Percentiles rank a stretch among this genome's conserved stretches.
Evolutionary conservation across 768 basidiomycete genomes (phyloP).

Genomic region (Lepiota brunneoincarnata): DNA sequence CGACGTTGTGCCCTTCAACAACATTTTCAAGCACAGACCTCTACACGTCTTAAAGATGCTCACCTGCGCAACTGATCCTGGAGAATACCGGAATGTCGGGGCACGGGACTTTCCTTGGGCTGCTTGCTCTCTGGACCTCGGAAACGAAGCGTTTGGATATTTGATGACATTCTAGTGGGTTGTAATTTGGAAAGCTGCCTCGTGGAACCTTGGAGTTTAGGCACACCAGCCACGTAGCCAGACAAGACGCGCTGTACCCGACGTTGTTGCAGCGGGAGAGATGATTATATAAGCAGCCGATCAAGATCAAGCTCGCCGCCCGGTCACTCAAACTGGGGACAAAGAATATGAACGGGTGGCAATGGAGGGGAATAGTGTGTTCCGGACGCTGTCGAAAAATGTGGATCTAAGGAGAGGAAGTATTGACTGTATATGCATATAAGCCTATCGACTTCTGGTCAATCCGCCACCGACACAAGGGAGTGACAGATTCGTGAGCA

Average conservation of each 20-base stretch:
- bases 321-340: neutral
- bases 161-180: constrained; percentile 27
- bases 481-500: neutral
- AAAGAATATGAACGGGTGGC: neutral
- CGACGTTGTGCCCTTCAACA: constrained; percentile 56
- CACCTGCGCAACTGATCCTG: constrained; percentile 81
- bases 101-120: constrained; percentile 26
- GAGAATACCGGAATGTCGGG: constrained; percentile 44
- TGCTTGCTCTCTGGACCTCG: constrained; percentile 36
- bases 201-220: neutral
- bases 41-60: constrained; percentile 2
- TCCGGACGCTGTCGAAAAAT: neutral
- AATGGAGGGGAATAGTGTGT: neutral
- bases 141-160: constrained; percentile 46
- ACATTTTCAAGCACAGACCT: constrained; percentile 12
- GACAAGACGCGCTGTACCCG: neutral
- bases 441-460: constrained; percentile 3
- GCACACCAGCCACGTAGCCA: neutral
- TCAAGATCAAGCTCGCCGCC: neutral
- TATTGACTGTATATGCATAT: neutral
- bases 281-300: constrained; percentile 5
- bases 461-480: neutral
- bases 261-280: neutral
- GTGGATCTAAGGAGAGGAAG: neutral
- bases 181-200: neutral